Conservation (phyloP, 495 filamentous ascomycete genomes). For the Penicillium maclennaniae region DNA sequence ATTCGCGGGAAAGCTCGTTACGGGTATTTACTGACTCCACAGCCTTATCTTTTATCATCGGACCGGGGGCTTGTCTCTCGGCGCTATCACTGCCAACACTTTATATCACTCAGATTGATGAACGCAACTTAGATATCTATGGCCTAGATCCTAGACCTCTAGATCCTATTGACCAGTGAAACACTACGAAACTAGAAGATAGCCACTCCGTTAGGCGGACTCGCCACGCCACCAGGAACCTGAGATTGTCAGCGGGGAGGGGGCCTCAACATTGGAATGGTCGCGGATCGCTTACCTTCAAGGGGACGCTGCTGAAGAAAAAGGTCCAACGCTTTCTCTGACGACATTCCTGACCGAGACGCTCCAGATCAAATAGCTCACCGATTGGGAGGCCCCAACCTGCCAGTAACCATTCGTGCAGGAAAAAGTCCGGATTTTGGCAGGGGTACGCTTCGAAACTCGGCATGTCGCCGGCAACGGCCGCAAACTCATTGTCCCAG, state of each 20-base stretch:
- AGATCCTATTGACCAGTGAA: too few relatives aligned
- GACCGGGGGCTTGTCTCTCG: too few relatives aligned
- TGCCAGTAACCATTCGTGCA: slow-evolving; percentile 53
- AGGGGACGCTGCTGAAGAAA: slow-evolving; percentile 52
- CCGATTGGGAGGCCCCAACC: slow-evolving; percentile 58
- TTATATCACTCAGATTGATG: background rate
- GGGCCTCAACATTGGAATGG: slow-evolving; percentile 7
- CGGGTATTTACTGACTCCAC: too few relatives aligned
- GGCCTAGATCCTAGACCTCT: too few relatives aligned
- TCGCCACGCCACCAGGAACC: slow-evolving; percentile 49
- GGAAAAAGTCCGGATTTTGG: slow-evolving; percentile 19
- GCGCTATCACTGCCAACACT: too few relatives aligned
- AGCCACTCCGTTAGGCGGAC: slow-evolving; percentile 49
- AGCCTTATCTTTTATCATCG: too few relatives aligned
- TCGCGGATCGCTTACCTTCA: slow-evolving; percentile 37
- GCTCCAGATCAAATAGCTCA: slow-evolving; percentile 57
- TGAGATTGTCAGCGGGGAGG: background rate
- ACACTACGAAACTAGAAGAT: slow-evolving; percentile 26
- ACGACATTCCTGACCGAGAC: slow-evolving; percentile 41
- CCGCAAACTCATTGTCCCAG: slow-evolving; percentile 48
- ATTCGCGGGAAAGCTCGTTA: too few relatives aligned
- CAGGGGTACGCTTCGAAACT: slow-evolving; percentile 43
- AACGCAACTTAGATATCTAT: too few relatives aligned
- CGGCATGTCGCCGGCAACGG: slow-evolving; percentile 49
- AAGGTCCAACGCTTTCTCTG: slow-evolving; percentile 44